phyloP scores from a whole-genome alignment of 768 basidiomycete species.

The Royoungia palumana region DNA sequence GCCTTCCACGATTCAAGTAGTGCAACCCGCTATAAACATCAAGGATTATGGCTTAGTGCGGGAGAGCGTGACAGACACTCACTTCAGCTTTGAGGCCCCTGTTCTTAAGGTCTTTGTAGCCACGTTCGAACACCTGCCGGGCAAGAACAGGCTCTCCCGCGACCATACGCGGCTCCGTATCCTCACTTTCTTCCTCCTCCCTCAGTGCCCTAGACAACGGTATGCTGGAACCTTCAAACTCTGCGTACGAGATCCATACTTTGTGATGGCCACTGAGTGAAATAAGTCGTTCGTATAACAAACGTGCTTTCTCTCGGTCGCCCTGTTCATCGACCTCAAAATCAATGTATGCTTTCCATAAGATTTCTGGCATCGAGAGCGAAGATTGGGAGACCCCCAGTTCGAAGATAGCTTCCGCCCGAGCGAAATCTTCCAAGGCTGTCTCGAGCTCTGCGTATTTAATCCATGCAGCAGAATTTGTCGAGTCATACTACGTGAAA shows the following conservation, averaged over 20 bases:
- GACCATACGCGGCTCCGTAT: constrained; percentile 49
- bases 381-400: constrained; percentile 80
- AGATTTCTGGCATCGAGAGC: constrained; percentile 90
- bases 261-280: constrained; percentile 89
- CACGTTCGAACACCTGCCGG: constrained; percentile 78
- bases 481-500: constrained; percentile 67
- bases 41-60: background rate
- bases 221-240: constrained; percentile 83
- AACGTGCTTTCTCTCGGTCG: constrained; percentile 80
- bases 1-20: constrained; percentile 94
- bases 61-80: constrained; percentile 20
- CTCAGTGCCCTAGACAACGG: constrained; percentile 60
- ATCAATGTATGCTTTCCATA: constrained; percentile 96
- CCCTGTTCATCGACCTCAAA: constrained; percentile 90
- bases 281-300: constrained; percentile 85
- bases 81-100: constrained; percentile 89
- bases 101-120: constrained; percentile 81
- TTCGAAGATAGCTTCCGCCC: constrained; percentile 92
- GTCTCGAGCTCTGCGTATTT: constrained; percentile 91
- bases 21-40: constrained; percentile 68
- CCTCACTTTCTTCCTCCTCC: constrained; percentile 64
- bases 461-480: constrained; percentile 94
- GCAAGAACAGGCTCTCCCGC: constrained; percentile 71
- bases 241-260: constrained; percentile 94
- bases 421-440: constrained; percentile 80